Conservation (phyloP, 768 basidiomycete species). For the Amanita muscaria region DNA sequence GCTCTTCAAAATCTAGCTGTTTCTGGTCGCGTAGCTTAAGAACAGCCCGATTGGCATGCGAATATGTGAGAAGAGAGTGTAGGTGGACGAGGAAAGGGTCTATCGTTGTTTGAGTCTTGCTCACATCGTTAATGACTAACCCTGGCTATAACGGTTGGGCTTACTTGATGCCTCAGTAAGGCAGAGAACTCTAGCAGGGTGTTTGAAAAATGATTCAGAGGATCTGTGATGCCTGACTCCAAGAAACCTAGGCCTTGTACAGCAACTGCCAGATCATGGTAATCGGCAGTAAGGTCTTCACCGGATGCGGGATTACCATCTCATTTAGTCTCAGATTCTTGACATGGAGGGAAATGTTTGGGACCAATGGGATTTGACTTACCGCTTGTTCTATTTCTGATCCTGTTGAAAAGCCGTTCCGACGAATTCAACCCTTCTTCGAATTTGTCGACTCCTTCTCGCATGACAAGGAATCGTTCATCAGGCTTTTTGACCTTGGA, state of each 20-base stretch:
- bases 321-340: slow-evolving; percentile 77
- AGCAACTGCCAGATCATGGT: slow-evolving; percentile 92
- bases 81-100: slow-evolving; percentile 89
- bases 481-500: slow-evolving; percentile 94
- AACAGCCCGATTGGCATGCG: slow-evolving; percentile 87
- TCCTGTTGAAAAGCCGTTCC: slow-evolving; percentile 74
- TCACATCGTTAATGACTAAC: slow-evolving; percentile 4
- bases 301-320: slow-evolving; percentile 70
- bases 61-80: slow-evolving; percentile 89
- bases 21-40: slow-evolving; percentile 96
- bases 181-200: slow-evolving; percentile 93
- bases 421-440: slow-evolving; percentile 84
- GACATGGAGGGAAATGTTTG: slow-evolving; percentile 21
- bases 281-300: slow-evolving; percentile 95
- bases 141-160: slow-evolving; percentile 13
- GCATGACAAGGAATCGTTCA: slow-evolving; percentile 88
- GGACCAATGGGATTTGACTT: slow-evolving; percentile 30
- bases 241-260: slow-evolving; percentile 97
- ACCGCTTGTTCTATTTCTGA: slow-evolving; percentile 83
- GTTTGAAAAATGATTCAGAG: slow-evolving; percentile 93
- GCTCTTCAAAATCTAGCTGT: slow-evolving; percentile 96
- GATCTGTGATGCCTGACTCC: slow-evolving; percentile 97
- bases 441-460: slow-evolving; percentile 89
- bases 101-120: slow-evolving; percentile 78
- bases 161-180: slow-evolving; percentile 72